Evolutionary conservation across 768 basidiomycete genomes (phyloP).

Genomic region (Phanerochaete carnosa): DNA sequence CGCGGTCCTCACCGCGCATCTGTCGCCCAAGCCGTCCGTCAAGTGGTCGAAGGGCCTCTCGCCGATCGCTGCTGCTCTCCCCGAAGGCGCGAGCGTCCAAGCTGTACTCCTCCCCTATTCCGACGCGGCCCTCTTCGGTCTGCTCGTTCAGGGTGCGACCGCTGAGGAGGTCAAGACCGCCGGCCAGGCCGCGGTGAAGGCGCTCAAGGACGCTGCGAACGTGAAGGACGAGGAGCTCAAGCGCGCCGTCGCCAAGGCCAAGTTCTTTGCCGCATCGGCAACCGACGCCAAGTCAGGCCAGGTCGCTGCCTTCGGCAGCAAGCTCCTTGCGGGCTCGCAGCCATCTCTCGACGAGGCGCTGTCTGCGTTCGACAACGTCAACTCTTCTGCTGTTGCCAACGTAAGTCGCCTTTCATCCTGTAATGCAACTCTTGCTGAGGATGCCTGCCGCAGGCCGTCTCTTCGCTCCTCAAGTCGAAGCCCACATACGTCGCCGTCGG

Average conservation of each 20-base stretch:
- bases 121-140: slow-evolving; percentile 85
- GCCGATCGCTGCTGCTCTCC: slow-evolving; percentile 58
- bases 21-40: slow-evolving; percentile 75
- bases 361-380: slow-evolving; percentile 66
- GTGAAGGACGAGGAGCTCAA: slow-evolving; percentile 64
- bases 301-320: slow-evolving; percentile 55
- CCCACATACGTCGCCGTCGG: slow-evolving; percentile 90
- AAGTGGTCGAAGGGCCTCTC: slow-evolving; percentile 85
- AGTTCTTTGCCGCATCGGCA: slow-evolving; percentile 72
- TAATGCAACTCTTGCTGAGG: background rate
- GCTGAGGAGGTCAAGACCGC: slow-evolving; percentile 62
- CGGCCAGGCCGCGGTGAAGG: slow-evolving; percentile 63
- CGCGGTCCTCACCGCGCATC: slow-evolving; percentile 73
- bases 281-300: slow-evolving; percentile 71
- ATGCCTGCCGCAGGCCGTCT: slow-evolving; percentile 46
- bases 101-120: slow-evolving; percentile 85
- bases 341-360: slow-evolving; percentile 61
- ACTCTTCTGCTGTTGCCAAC: slow-evolving; percentile 65
- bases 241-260: slow-evolving; percentile 84
- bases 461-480: slow-evolving; percentile 66
- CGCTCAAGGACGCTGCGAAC: slow-evolving; percentile 48
- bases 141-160: slow-evolving; percentile 72
- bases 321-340: slow-evolving; percentile 59
- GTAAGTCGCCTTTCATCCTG: slow-evolving; percentile 36
- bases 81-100: slow-evolving; percentile 61